phyloP scores from a whole-genome alignment of 2,329 filamentous ascomycete genomes.

The Claviceps citrina region DNA sequence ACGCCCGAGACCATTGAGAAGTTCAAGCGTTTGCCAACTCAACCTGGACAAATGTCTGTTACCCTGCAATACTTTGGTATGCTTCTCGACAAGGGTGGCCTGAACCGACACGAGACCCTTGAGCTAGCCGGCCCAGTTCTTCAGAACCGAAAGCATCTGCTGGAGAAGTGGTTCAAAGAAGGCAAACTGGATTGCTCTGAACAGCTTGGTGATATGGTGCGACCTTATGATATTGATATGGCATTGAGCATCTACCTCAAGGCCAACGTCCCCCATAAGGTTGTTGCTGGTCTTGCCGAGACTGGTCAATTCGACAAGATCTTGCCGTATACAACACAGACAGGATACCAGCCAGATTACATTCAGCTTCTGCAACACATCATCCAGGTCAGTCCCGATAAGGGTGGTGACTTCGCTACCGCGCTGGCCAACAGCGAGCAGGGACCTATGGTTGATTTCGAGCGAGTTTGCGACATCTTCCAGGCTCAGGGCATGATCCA shows the following conservation, averaged over 20 bases:
- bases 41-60: slow-evolving; percentile 75
- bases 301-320: slow-evolving; percentile 96
- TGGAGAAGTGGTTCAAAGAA: slow-evolving; percentile 97
- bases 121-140: slow-evolving; percentile 88
- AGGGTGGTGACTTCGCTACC: slow-evolving; percentile 88
- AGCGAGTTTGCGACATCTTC: slow-evolving; percentile 94
- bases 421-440: slow-evolving; percentile 78
- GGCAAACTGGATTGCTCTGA: slow-evolving; percentile 93
- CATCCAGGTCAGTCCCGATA: slow-evolving; percentile 78
- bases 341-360: slow-evolving; percentile 88
- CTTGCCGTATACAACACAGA: slow-evolving; percentile 71
- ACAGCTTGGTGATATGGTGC: slow-evolving; percentile 86
- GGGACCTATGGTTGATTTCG: slow-evolving; percentile 77
- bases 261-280: slow-evolving; percentile 82
- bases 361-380: slow-evolving; percentile 85
- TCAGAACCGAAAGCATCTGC: slow-evolving; percentile 82
- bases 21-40: slow-evolving; percentile 74
- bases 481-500: slow-evolving; percentile 96
- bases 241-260: slow-evolving; percentile 82
- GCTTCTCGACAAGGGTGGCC: slow-evolving; percentile 81
- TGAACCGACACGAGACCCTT: slow-evolving; percentile 87
- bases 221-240: slow-evolving; percentile 74
- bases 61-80: slow-evolving; percentile 97
- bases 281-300: slow-evolving; percentile 87
- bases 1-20: slow-evolving; percentile 90